Evolutionary conservation across 202 grass and related monocot genomes (phyloP), one percentile per base, ranked within the genome.

Genomic region (Elaeis oleifera): DNA sequence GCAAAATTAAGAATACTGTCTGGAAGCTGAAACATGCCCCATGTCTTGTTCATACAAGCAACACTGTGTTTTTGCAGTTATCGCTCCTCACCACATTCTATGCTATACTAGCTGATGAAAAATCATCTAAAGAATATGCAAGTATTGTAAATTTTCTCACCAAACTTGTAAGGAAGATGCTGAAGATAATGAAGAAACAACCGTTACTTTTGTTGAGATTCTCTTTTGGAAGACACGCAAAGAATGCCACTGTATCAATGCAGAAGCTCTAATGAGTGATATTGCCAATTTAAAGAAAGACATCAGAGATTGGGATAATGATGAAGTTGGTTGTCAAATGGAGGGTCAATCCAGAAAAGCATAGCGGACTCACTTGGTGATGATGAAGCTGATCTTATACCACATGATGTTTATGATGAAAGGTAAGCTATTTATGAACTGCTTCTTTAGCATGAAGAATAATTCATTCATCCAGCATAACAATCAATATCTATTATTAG

Each of bases 311-410:
- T 64, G 61, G 49, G 72, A 78, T 52, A 59, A 25, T 48, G 71
- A 65, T 60, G 81, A 49, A 63, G 70, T 69, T 73, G 67, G 66
- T 71, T 63, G 49, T 58, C 76, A 69, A 75, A 56, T 60, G 76
- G 56, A 76, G 74, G 74, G 59, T 50, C 60, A 66, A 83, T 73
- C 62, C 71, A 72, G 70, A 76, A 75, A 79, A 97, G 79, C 71
- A 89, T 92, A 77, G 82, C 88, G 71, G 92, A 97, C 78, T 97
- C 92, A 65, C 88, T 97, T 79, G 92, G 88, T 60, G 92, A 97
- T 53, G 92, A 92, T 64, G 92, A 97, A 83, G 90, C 65, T 75
- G 82, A 95, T 56, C 57, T 84, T 74, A 70, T 89, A 76, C 79
- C 84, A 67, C 61, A 85, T 75, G 80, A 84, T 70, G 55, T 61